These are phyloP conservation scores for Solanum sitiens DNA, from an alignment of 257 asterid species.

Conservation along the genomic window DNA sequence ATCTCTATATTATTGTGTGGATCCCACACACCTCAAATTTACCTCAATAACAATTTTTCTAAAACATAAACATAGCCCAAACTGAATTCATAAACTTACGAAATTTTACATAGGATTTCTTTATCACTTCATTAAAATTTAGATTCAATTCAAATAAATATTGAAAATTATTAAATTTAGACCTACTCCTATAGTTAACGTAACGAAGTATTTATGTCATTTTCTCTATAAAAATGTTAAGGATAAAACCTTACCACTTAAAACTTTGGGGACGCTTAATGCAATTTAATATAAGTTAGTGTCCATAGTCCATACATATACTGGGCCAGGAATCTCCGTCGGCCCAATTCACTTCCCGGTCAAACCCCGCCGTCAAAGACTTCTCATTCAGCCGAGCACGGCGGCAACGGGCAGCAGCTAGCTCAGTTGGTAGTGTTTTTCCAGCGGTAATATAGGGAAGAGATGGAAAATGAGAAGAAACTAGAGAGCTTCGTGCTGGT, in stretches of 20 bases:
- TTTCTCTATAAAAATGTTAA: not conserved
- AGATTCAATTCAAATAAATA: no score
- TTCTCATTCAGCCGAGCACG: not conserved
- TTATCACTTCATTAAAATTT: not conserved
- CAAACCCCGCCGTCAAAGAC: not conserved
- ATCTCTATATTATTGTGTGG: not conserved
- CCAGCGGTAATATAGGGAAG: not conserved
- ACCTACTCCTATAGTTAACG: no score
- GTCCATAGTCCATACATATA: not conserved
- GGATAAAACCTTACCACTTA: not conserved
- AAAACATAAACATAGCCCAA: not conserved
- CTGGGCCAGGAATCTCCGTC: not conserved
- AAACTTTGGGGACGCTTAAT: not conserved
- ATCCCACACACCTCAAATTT: not conserved
- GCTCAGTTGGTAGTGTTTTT: not conserved
- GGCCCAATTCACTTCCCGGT: not conserved
- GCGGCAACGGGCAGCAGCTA: not conserved
- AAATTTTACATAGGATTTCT: not conserved
- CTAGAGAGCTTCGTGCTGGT: conserved; percentile 70
- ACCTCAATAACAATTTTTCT: not conserved
- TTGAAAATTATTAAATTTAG: no score
- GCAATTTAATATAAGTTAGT: not conserved
- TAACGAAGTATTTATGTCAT: no score
- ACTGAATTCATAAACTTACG: no score
- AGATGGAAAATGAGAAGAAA: conserved; percentile 34